Base-by-base conservation (phyloP, 2,329 filamentous ascomycete genomes). In the Pyricularia grisea region DNA sequence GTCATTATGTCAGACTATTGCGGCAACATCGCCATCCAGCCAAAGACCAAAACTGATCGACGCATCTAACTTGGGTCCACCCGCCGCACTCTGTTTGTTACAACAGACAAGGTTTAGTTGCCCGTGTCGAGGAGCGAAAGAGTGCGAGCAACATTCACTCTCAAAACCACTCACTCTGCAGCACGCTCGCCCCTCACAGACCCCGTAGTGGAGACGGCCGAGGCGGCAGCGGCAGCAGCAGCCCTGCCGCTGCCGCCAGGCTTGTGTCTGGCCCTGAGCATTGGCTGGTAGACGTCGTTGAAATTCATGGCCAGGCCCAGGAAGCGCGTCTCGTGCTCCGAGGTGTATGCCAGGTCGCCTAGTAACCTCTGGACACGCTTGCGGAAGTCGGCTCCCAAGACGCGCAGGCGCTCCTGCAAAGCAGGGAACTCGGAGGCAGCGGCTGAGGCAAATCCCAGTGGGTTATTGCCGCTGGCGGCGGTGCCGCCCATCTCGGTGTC, bases 251-350 rank as follows among this genome's bases (percentile, higher is more conserved):
- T 68, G 20, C 28, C 30, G 10, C 28, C 64, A 17, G 58, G 64
- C 27, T 66, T 65, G 61, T 68, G 64, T 55, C 64, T 60, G n/a
- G 61, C 61, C 50, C 27, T 60, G 42, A 70, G 58, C 36, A 58
- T 88, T 17, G 92, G 92, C 79, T 92, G 87, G 79, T 98, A 98
- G 30, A 97, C 92, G 77, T 98, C 94, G 79, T 99, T 99, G 80
- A 98, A 99, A 80, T 98, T 99, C 93, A 99, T 98, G 60, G 95
- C 92, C 65, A 98, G 93, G 58, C 93, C 95, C 73, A 99, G 81
- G 83, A 98, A 98, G 68, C 94, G 86, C 89, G 99, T 92, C 78
- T 99, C 95, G 67, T 94, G 90, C 77, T 99, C 95, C 0, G 93
- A 90, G 79, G 98, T 94, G 79, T 96, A 94, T 10, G 93, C 91